Base-by-base conservation (phyloP, 352 stramenopile genomes). In the Lagenidium giganteum region DNA sequence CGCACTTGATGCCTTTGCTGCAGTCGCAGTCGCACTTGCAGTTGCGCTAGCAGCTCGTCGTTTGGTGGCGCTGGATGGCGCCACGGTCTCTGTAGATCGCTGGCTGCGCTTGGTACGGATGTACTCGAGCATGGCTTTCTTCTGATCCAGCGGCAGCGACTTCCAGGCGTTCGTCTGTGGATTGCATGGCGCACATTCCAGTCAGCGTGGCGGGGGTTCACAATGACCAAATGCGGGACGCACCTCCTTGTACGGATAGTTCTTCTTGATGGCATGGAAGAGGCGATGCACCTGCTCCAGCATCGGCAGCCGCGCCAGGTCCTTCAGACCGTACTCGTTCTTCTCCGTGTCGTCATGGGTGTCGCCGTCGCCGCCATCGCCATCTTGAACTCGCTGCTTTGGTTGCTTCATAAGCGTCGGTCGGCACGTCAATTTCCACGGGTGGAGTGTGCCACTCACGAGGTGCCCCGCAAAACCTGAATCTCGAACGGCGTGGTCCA, bases 191-290 rank as follows among this genome's bases (percentile, higher is more conserved):
- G 39, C 11, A 7, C 17, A 42, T 14, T 18, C 11, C 17, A n/a
- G 17, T 12, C 33, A 41, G 14, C 0, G 2, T 9, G 25, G 13
- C 23, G 13, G 6, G 13, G 25, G 9, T 18, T 22, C n/a, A 24
- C 17, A 26, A 9, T 42, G 17, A 21, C 22, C 18, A 8, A 42
- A n/a, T n/a, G n/a, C n/a, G 7, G 6, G 6, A 50, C 16, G 42
- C 27, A 86, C 76, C 63, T 92, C 74, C 37, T 77, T 87, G 60
- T 93, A 93, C 16, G 79, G 79, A 41, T 93, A 93, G 35, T 78
- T 62, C 36, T 67, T 55, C 56, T 90, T 67, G 38, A 93, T 93
- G 24, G 82, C 82, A 52, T 93, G 78, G 45, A 90, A 87, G 7
- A 93, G 57, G 0, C 82, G 71, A 51, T 93, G 82, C 33, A 93